Percentiles rank a stretch among this genome's conserved stretches.
phyloP scores from a whole-genome alignment of 768 basidiomycete species.

The Panaeolus cyanescens region DNA sequence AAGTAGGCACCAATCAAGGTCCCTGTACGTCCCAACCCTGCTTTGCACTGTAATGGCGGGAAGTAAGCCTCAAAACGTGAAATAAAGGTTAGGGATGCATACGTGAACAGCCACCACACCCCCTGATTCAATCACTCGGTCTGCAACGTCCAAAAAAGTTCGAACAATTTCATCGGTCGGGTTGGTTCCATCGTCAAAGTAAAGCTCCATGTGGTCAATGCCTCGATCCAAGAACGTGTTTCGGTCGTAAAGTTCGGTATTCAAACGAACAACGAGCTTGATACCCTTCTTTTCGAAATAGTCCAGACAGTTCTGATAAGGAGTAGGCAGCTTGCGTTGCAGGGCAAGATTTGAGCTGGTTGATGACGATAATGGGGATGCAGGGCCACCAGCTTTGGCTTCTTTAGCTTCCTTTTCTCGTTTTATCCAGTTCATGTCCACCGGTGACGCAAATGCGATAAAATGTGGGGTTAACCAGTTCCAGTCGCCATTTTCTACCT shows the following conservation, averaged over 20 bases:
- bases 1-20: conserved; percentile 97
- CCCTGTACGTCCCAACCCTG: conserved; percentile 94
- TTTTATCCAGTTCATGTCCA: conserved; percentile 81
- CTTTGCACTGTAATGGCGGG: conserved; percentile 77
- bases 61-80: conserved; percentile 9
- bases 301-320: conserved; percentile 89
- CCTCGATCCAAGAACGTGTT: conserved; percentile 80
- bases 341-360: conserved; percentile 53
- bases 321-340: conserved; percentile 74
- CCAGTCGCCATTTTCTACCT: conserved; percentile 95
- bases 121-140: conserved; percentile 72
- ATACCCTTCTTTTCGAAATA: conserved; percentile 89
- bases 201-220: conserved; percentile 88
- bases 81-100: conserved; percentile 26
- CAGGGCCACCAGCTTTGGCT: conserved; percentile 24
- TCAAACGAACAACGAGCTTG: conserved; percentile 90
- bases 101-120: conserved; percentile 90
- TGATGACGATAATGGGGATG: conserved; percentile 28
- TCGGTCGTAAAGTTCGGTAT: conserved; percentile 89
- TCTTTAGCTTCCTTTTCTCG: conserved; percentile 66
- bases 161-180: conserved; percentile 95
- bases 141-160: conserved; percentile 85
- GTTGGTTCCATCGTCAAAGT: conserved; percentile 98
- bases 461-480: conserved; percentile 93
- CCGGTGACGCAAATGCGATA: conserved; percentile 92